Percentiles rank a stretch among this genome's conserved stretches.
Evolutionary conservation across 2,329 filamentous ascomycete genomes (phyloP).

Genomic region (Colletotrichum tropicale): DNA sequence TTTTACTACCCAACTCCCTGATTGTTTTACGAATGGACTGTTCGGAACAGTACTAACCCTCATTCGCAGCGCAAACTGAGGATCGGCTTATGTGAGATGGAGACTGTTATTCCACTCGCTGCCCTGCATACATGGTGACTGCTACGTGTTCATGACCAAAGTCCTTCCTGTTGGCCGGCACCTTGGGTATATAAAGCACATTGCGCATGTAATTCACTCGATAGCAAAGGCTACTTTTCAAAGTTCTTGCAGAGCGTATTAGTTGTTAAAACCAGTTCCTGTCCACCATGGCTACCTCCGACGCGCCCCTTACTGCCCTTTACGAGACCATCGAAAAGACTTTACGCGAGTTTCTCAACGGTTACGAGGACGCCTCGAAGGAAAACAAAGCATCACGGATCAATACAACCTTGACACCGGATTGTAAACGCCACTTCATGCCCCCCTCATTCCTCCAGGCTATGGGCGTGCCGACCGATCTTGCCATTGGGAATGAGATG

Average conservation of each 20-base stretch:
- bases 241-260: not conserved
- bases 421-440: not conserved
- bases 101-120: not conserved
- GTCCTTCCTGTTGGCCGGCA: not conserved
- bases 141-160: not conserved
- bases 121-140: not conserved
- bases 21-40: not conserved
- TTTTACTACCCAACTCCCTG: rapidly evolving
- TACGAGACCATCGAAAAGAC: not conserved
- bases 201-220: not conserved
- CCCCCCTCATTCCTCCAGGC: not conserved
- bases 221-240: not conserved
- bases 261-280: not conserved
- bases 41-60: not conserved
- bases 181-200: not conserved
- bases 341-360: not conserved
- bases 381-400: not conserved
- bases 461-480: not conserved
- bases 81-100: not conserved
- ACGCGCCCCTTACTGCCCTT: not conserved
- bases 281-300: not conserved
- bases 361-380: not conserved
- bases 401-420: not conserved
- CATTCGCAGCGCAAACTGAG: not conserved
- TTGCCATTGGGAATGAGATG: not conserved